Evolutionary conservation across 192 early-diverging fungal species (phyloP), one percentile per base, ranked within the genome.

Genomic region (Dimargaris verticillata): DNA sequence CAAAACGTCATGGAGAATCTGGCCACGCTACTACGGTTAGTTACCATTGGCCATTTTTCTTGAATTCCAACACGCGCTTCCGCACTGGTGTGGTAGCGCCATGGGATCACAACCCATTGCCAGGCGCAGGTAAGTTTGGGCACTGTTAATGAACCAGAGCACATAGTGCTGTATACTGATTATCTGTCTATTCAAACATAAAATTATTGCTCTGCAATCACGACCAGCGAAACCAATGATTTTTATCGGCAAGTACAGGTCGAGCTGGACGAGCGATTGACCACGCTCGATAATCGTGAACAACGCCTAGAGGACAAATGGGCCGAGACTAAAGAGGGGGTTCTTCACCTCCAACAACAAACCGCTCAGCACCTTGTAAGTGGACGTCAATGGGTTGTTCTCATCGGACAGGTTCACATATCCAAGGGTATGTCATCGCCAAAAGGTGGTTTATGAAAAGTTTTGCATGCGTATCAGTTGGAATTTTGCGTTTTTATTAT

Each of bases 281-380:
- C 5, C 33, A 33, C 28, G 53, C 53, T 55, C 26, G 33, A 25
- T 33, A 28, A 5, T 29, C 53, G 53, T 11, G 53, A 55, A 28
- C 24, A 55, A 55, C 33, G n/a, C 26, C 53, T 55, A 0, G 11
- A 55, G 9, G 26, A 55, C 13, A 55, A 55, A 55, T 55, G 53
- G 53, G 28, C n/a, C 26, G 17, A 33, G 18, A 55, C 53, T 2
- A 55, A 55, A 28, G 53, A 20, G 9, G 53, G 53, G 18, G 33
- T 55, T n/a, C 53, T 25, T 17, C 26, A 11, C 5, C 33, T 55
- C 22, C 53, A 33, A 17, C 53, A 33, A 9, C 22, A 55, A 25
- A 55, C 53, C 26, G 53, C 25, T 1, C 26, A 18, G 28, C 53
- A 55, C 53, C 33, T 55, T 18, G 53, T 55, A 55, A 55, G 46